Percentiles rank a stretch among this genome's conserved stretches.
Conservation (phyloP, 2,329 filamentous ascomycete genomes). For the Sphaerulina vaccinii region DNA sequence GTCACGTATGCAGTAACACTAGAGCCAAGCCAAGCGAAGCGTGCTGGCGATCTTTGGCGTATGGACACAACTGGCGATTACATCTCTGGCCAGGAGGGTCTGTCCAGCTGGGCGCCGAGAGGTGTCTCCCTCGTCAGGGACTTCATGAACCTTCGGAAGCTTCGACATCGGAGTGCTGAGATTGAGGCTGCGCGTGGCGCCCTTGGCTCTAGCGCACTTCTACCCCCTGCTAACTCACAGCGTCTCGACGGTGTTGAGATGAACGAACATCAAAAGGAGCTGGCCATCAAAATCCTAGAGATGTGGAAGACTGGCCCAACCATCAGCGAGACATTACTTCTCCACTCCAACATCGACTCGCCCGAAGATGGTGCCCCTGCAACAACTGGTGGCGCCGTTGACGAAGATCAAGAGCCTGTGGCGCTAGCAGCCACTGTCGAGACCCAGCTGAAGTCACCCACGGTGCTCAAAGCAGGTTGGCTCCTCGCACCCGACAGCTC, state of each 20-base stretch:
- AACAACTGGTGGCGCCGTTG: slow-evolving; percentile 30
- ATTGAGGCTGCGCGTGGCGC: slow-evolving; percentile 72
- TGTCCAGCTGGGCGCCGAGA: slow-evolving; percentile 81
- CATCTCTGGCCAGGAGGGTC: slow-evolving; percentile 88
- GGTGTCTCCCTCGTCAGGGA: slow-evolving; percentile 90
- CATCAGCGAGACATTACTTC: slow-evolving; percentile 48
- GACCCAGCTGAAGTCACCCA: slow-evolving; percentile 71
- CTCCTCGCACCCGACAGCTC: slow-evolving; percentile 75
- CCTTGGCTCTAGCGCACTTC: slow-evolving; percentile 44
- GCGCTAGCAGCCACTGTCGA: slow-evolving; percentile 76
- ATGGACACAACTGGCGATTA: slow-evolving; percentile 95
- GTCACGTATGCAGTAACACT: slow-evolving; percentile 84
- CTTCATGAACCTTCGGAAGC: slow-evolving; percentile 72
- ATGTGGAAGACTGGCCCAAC: slow-evolving; percentile 59
- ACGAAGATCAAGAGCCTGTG: slow-evolving; percentile 41
- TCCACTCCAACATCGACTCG: slow-evolving; percentile 60
- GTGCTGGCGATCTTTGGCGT: slow-evolving; percentile 89
- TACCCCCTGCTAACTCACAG: slow-evolving; percentile 45
- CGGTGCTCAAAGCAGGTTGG: slow-evolving; percentile 78
- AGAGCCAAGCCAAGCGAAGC: slow-evolving; percentile 84
- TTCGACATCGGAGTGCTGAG: slow-evolving; percentile 71
- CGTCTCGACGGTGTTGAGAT: slow-evolving; percentile 22
- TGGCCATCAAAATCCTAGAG: slow-evolving; percentile 57
- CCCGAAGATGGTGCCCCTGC: slow-evolving; percentile 61
- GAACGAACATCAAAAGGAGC: slow-evolving; percentile 38